phyloP scores from a whole-genome alignment of 2,329 filamentous ascomycete genomes.

The Hortaea sp. region DNA sequence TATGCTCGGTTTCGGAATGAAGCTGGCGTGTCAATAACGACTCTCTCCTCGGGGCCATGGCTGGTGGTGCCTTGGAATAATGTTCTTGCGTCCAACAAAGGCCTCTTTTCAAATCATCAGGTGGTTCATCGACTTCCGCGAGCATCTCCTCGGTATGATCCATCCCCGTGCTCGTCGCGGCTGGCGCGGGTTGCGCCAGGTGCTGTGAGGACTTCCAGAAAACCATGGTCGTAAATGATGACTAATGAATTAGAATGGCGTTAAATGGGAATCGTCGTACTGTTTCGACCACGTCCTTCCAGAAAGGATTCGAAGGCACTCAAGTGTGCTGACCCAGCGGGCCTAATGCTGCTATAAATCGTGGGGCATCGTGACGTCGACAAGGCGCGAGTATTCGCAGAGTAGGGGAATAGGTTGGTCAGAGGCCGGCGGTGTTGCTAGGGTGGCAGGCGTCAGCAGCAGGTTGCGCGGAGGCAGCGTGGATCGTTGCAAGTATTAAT shows the following conservation, averaged over 20 bases:
- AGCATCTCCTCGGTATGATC: slow-evolving; percentile 48
- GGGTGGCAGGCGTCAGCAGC: not conserved
- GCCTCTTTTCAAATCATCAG: slow-evolving; percentile 47
- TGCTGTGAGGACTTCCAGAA: slow-evolving; percentile 7
- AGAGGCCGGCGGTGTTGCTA: not conserved
- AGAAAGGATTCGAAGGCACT: not conserved
- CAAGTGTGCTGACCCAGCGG: slow-evolving; percentile 5
- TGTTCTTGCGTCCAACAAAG: slow-evolving; percentile 12
- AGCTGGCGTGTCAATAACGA: slow-evolving; percentile 84
- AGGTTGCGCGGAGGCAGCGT: not conserved
- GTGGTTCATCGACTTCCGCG: slow-evolving; percentile 80
- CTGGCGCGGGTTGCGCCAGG: slow-evolving; percentile 6
- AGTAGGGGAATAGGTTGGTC: too few relatives aligned
- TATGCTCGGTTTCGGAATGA: slow-evolving; percentile 41
- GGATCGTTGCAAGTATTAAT: not conserved
- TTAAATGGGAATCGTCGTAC: not conserved
- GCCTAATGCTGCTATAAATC: slow-evolving; percentile 6
- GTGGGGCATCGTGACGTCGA: not conserved
- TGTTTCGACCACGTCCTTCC: not conserved
- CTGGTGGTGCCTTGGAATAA: slow-evolving; percentile 40
- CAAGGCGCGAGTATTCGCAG: not conserved
- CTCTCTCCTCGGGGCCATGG: slow-evolving; percentile 49
- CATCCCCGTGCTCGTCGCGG: slow-evolving; percentile 14
- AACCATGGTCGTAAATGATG: slow-evolving; percentile 3
- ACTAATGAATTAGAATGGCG: not conserved